Base-by-base conservation (phyloP, 768 basidiomycete genomes). In the Boletus reticuloceps region DNA sequence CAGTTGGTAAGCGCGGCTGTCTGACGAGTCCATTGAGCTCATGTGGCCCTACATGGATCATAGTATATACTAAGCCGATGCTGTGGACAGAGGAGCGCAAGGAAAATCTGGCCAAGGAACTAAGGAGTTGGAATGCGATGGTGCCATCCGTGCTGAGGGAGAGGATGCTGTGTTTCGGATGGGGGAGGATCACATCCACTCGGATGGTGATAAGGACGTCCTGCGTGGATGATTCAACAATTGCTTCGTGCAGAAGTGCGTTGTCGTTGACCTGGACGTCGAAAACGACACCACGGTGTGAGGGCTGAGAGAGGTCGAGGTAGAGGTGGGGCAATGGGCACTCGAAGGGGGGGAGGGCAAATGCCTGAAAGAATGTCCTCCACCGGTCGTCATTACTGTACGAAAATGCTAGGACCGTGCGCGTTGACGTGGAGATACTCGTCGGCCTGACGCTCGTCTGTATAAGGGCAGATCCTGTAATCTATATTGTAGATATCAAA, bases 181-280 rank as follows among this genome's bases (percentile, higher is more conserved):
- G n/a, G n/a, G n/a, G n/a, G n/a, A n/a, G 25, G 83, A 36, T 10
- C 37, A 17, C 16, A 38, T 7, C 2, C 37, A 38, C 37, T 38
- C 37, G 37, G 16, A 38, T 38, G 37, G 17, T 6, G 37, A 38
- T 38, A 6, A 38, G 37, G 37, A n/a, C 37, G 17, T 38, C 17
- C 13, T 38, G 37, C 16, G 37, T 38, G 16, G 17, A 14, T 38
- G 37, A n/a, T 17, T 5, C n/a, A n/a, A n/a, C n/a, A n/a, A n/a
- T n/a, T n/a, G 37, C 10, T 6, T 38, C 37, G 37, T 38, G 37
- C 14, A 38, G 3, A n/a, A 38, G 37, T 38, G 37, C 17, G 17
- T 16, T n/a, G 13, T 38, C 10, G 37, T 7, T 6, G 4, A 38
- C 37, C 10, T 16, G 13, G 14, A 17, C 17, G 16, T n/a, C 16